Base-by-base conservation (phyloP, 805 yeast species). In the Kodamaea leandrae region DNA sequence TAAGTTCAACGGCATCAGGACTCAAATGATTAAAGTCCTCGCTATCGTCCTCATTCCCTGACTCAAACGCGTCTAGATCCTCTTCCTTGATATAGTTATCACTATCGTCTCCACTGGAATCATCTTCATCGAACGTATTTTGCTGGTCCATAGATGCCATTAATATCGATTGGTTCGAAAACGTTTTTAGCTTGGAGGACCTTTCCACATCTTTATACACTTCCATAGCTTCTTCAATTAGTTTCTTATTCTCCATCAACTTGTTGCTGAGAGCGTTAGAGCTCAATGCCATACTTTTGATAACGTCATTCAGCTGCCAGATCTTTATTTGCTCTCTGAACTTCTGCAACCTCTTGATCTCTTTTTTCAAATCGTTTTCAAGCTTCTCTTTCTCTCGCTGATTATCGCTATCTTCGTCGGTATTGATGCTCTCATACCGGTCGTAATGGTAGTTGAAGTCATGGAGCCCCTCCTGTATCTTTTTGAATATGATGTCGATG, bases 141-240 rank as follows among this genome's bases (percentile, higher is more conserved):
- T 44, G 47, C 5, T 49, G 49, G 23, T 64, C 67, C 41, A 61
- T 46, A 5, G 71, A 57, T 1, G 74, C 71, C 53, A 69, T 54
- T 61, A 76, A 70, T 17, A 70, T 70, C 2, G 71, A 64, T 43
- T 69, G 74, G 49, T 70, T 70, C 4, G 72, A 66, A 43, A 63
- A 70, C 3, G 72, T 60, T 46, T 70, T 70, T 64, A 69, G 63
- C 46, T 69, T 70, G 6, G 70, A 62, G 35, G 59, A 54, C 39
- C 67, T 62, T 43, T 69, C 74, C 20, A 70, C 74, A 18, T 65
- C 72, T 44, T 69, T 70, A 44, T 66, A 70, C 28, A 63, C 62
- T 42, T 68, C 74, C 74, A 70, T 68, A 16, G 74, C 72, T 46
- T 66, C 73, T 40, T 68, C 74, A 18, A 70, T 70, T 19, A 62